Evolutionary conservation across 106 monocot species (phyloP).

Genomic region (Amphibolis antarctica): DNA sequence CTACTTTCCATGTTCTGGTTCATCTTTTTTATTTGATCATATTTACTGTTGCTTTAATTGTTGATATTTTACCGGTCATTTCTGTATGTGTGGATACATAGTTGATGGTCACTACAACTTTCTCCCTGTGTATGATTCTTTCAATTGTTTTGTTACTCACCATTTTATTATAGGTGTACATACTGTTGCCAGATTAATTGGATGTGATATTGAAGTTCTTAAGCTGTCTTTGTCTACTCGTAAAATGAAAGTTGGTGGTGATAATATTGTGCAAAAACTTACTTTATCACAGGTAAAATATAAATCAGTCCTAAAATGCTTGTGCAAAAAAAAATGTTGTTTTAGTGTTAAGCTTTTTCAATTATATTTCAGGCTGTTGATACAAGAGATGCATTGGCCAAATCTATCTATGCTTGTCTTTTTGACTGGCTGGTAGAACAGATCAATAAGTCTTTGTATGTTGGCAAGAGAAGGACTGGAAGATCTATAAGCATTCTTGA

Average conservation of each 20-base stretch:
- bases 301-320: neutral
- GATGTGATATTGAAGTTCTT: conserved; percentile 49
- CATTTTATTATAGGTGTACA: conserved; percentile 28
- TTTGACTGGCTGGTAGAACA: conserved; percentile 98
- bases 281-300: conserved; percentile 69
- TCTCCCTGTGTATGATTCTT: neutral
- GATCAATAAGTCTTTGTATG: conserved; percentile 78
- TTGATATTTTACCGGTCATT: too few relatives aligned
- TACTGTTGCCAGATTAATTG: conserved; percentile 75
- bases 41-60: neutral
- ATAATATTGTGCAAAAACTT: conserved; percentile 83
- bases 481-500: conserved; percentile 98
- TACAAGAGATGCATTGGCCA: conserved; percentile 92
- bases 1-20: too few relatives aligned
- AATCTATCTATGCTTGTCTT: conserved; percentile 78
- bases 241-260: conserved; percentile 81
- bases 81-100: neutral
- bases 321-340: neutral
- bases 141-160: conserved; percentile 1
- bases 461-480: conserved; percentile 66
- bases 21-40: neutral
- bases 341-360: neutral
- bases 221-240: conserved; percentile 75
- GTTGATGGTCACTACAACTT: neutral
- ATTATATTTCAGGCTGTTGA: conserved; percentile 57